Evolutionary conservation across 2,329 filamentous ascomycete genomes (phyloP), one percentile per base, ranked within the genome.

Genomic region (Aspergillus tanneri): DNA sequence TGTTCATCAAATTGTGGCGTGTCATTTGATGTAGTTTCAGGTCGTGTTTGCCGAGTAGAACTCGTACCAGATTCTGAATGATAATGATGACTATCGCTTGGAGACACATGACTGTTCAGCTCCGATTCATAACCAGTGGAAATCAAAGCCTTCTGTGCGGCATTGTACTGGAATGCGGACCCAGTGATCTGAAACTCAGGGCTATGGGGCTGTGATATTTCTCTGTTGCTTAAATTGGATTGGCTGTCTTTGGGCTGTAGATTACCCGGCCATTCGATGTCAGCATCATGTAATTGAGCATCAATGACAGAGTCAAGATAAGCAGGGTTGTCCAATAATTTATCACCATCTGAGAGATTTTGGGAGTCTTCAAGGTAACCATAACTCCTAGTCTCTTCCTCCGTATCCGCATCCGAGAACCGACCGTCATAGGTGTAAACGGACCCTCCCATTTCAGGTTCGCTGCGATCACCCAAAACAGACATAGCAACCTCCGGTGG

Each of bases 391-490:
- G 57, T 50, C 27, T 65, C n/a, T n/a, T n/a, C 58, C n/a, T 72
- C 70, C 5, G 69, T 68, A 27, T 66, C 68, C 14, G 70, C 70
- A 50, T 73, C 71, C 11, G 71, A 72, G 36, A 72, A 73, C 34
- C 68, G 66, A 9, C 71, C 71, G 49, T 70, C 67, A 25, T 64
- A 58, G 22, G 68, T 69, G 49, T 64, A 65, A 18, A 50, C 47
- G 3, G 70, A 73, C 8, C 46, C 54, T 46, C 63, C 67, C 46
- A 71, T 50, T n/a, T 50, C 43, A 27, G 51, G 38, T 2, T 36
- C 47, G 35, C 45, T 30, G 25, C 38, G 44, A n/a, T 52, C 43
- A 14, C 40, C 25, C 11, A 19, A 19, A 16, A 5, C 34, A 2
- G 36, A 30, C 14, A 41, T 32, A 4, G 47, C 36, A 22, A 48